Evolutionary conservation across 331 rosid species (phyloP).

Genomic region (Prunus yedoensis): DNA sequence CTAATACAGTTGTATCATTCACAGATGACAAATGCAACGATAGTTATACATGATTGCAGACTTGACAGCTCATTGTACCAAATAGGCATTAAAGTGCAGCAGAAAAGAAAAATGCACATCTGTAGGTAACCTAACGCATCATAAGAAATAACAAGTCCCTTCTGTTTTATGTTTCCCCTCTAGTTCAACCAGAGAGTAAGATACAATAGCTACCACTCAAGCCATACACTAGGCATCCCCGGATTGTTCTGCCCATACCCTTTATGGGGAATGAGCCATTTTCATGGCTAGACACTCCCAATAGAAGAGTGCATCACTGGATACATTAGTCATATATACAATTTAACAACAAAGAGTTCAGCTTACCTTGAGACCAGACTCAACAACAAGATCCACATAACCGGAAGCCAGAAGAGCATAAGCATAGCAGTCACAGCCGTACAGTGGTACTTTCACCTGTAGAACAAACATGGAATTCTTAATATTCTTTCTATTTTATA

Average conservation of each 20-base stretch:
- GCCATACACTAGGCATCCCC: neutral
- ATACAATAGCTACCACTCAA: neutral
- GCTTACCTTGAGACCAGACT: constrained; percentile 87
- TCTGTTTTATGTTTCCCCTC: neutral
- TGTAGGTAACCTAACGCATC: neutral
- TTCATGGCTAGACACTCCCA: neutral
- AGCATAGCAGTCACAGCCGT: constrained; percentile 98
- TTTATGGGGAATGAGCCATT: neutral
- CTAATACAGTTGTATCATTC: neutral
- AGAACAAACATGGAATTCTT: neutral
- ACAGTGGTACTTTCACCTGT: constrained; percentile 89
- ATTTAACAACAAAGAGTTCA: constrained; percentile 1
- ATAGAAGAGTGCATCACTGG: neutral
- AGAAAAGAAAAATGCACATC: neutral
- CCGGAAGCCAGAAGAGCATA: constrained; percentile 95
- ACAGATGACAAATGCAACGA: neutral
- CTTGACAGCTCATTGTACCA: neutral
- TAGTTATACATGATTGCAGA: neutral
- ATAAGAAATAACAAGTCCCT: neutral
- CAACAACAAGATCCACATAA: constrained; percentile 88
- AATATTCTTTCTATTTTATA: neutral
- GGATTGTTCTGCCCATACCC: neutral
- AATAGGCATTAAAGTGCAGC: neutral
- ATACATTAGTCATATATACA: neutral
- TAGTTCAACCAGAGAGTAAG: neutral